Base-by-base conservation (phyloP, 441 rosid genomes). In the Syzygium malaccense region DNA sequence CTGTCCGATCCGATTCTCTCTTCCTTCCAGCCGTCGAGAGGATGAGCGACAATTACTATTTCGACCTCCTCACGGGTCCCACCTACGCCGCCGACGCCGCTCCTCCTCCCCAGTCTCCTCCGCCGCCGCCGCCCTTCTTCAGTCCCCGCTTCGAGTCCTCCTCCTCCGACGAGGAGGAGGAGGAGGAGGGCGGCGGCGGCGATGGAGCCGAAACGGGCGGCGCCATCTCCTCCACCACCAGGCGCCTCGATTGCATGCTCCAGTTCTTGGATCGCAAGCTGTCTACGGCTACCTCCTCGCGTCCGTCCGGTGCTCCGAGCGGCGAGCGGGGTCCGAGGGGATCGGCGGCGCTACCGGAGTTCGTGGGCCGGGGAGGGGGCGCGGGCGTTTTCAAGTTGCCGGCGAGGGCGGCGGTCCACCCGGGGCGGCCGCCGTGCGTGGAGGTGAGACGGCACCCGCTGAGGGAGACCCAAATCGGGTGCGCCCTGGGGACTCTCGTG, bases 191-290 rank as follows among this genome's bases (percentile, higher is more conserved):
- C 5, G 97, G 93, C 94, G 89, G 55, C 92, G 86, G 28, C 32
- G 87, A 45, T 55, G 53, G 45, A 25, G 83, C 8, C 9, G 51
- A 41, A 25, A 14, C 14, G 26, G 8, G 0, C 89, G 89, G 53
- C 85, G 85, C 87, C 80, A 89, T 93, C 84, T 93, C 96, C 84
- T 92, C 95, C 89, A 93, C 96, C 85, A 90, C 91, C 91, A 94
- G 92, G 62, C 97, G 98, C 83, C 96, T 96, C 89, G 99, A 97
- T 88, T 93, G 92, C 95, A 97, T 96, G 99, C 94, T 96, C 90
- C 96, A 96, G 25, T 96, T 97, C 93, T 93, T 97, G 14, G 98
- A 97, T 93, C 94, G 98, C 45, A 93, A 96, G 89, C 96, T 96
- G 84, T 91, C 93, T 57, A 48, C 86, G 7, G 48, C 48, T 45